Base-by-base conservation (phyloP, 495 filamentous ascomycete genomes). In the Zalerion maritima region DNA sequence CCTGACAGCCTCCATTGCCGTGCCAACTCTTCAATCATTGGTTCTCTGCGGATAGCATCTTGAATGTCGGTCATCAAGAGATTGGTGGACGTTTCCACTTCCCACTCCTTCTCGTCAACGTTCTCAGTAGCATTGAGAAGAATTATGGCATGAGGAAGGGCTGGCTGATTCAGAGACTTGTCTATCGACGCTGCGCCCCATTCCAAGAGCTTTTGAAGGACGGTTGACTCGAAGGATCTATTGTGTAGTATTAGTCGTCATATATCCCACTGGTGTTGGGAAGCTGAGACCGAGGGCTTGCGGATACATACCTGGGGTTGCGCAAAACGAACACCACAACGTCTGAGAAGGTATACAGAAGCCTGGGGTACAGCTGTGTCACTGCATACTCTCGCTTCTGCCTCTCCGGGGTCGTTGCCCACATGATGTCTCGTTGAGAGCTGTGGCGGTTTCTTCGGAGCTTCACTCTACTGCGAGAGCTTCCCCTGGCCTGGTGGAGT, bases 341-440 rank as follows among this genome's bases (percentile, higher is more conserved):
- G 32, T 71, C 65, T 1, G 60, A 66, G 26, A 69, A 67, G 0
- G 62, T 65, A 40, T 67, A 71, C 0, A 73, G 56, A 11, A 71
- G 47, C 12, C 66, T 46, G 12, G 69, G 69, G 39, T 69, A 73
- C 0, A 71, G 40, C 7, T 62, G 34, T 6, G 47, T 56, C 6
- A 72, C 69, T 1, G 46, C 29, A 26, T 34, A 55, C 22, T 57
- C 46, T 17, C 67, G 38, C 30, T 50, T 59, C 12, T 50, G 41
- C 1, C 36, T 54, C 20, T 56, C 40, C 1, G 57, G 42, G 0
- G 47, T 52, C 8, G 50, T 53, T 12, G 62, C 64, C 62, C 65
- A 67, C 12, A 29, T 28, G 14, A 61, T 22, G 7, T 40, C 34
- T 23, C 38, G 16, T 11, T 38, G 27, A 2, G 32, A 24, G 14